Base-by-base conservation (phyloP, 2,329 filamentous ascomycete species). In the Annulohypoxylon truncatum region DNA sequence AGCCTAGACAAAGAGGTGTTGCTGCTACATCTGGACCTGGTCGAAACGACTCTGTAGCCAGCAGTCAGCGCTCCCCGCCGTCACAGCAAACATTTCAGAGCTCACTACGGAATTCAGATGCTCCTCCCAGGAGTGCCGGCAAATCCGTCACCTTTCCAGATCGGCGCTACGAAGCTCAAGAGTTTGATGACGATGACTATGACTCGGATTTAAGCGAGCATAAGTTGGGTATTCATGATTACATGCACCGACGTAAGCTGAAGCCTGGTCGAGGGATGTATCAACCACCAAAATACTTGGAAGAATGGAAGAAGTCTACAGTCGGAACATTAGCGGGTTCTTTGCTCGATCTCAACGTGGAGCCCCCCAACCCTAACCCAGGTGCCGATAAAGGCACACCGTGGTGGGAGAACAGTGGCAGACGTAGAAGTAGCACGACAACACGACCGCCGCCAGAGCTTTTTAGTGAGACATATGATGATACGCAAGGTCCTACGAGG, bases 371-470 rank as follows among this genome's bases (percentile, higher is more conserved):
- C n/a, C 67, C 74, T 44, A 38, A 50, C n/a, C 44, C 61, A 18
- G 64, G 77, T 33, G 72, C 74, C 28, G 86, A 89, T 42, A 85
- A 81, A 66, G 82, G 82, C 66, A 85, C 85, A 70, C 82, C 92
- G 1, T 96, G 93, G 93, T 96, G 93, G 93, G 93, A 96, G 75
- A 83, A 83, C 55, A 82, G 79, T 28, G 81, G 80, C 61, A 83
- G 76, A 66, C 80, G 79, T 64, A 82, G 83, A 71, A 79, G 80
- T 73, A 84, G 84, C 67, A 78, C 80, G 56, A 74, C 82, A 0
- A 77, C 82, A 2, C 80, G 83, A 31, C 82, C 84, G 56, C 87
- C 83, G 71, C 87, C 87, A 0, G 89, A 89, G 68, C 84, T 87
- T 0, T 92, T 90, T 71, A 89, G 90, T 72, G 88, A 88, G 13